Evolutionary conservation across 129 eudicot genomes (phyloP).

Genomic region (Solidago caesia): DNA sequence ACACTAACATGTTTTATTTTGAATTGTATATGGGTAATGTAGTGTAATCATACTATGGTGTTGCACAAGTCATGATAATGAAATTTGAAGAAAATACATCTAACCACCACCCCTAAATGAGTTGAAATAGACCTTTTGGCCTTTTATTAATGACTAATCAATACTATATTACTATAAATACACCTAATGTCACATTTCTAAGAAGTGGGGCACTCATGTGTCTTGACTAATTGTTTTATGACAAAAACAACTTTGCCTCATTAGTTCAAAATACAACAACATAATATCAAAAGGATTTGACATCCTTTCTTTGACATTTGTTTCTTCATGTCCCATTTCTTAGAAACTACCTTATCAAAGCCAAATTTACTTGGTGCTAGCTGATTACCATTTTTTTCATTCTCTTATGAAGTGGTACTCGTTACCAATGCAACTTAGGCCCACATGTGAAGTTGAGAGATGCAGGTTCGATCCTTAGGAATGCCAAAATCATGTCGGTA

Average conservation of each 20-base stretch:
- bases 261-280: not conserved
- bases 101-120: not conserved
- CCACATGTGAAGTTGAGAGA: too few relatives aligned
- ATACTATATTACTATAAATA: too few relatives aligned
- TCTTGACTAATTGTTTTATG: not conserved
- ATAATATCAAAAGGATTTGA: too few relatives aligned
- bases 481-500: too few relatives aligned
- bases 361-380: not conserved
- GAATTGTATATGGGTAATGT: too few relatives aligned
- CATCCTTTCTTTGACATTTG: too few relatives aligned
- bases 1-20: too few relatives aligned
- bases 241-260: not conserved
- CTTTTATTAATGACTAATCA: not conserved
- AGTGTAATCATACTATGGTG: too few relatives aligned
- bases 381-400: not conserved
- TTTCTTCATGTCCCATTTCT: not conserved
- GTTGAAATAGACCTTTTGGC: not conserved
- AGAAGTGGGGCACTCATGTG: too few relatives aligned
- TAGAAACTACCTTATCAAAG: not conserved
- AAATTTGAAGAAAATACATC: not conserved
- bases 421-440: too few relatives aligned
- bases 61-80: not conserved
- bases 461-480: too few relatives aligned
- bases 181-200: not conserved
- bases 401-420: not conserved